Conservation (phyloP, 345 rosid species). For the Noccaea bulbosa region DNA sequence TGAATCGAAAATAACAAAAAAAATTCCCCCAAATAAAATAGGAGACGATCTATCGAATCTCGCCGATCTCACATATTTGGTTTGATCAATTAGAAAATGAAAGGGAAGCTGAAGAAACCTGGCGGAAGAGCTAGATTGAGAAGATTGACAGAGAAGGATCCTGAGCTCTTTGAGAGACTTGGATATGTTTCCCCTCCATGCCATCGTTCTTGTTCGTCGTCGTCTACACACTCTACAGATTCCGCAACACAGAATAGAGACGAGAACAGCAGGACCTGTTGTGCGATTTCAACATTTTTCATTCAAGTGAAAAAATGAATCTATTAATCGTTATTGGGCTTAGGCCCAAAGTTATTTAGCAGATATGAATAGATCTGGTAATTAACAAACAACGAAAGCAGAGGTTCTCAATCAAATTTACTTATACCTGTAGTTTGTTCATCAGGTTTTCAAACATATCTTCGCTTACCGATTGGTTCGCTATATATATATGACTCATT, state of each 20-base stretch:
- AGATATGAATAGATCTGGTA: no score
- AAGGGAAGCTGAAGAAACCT: conserved; percentile 49
- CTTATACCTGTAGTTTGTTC: no score
- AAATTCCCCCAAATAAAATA: background rate
- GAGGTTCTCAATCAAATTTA: no score
- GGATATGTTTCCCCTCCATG: conserved; percentile 56
- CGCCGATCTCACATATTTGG: conserved; percentile 11
- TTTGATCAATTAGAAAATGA: background rate
- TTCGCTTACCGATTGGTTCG: no score
- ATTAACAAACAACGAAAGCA: no score
- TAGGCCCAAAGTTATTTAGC: no score
- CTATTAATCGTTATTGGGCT: background rate
- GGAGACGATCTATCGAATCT: conserved; percentile 4
- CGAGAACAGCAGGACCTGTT: background rate
- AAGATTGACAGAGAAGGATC: conserved; percentile 72
- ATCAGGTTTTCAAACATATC: no score
- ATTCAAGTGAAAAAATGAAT: background rate
- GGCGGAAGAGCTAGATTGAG: conserved; percentile 68
- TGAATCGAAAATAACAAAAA: conserved; percentile 26
- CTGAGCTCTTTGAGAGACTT: conserved; percentile 62
- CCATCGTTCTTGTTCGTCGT: conserved; percentile 39
- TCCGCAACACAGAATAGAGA: conserved; percentile 1
- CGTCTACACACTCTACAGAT: background rate
- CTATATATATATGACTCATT: no score
- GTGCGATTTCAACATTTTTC: background rate